These are phyloP conservation scores for Naganishia sp. DNA, from an alignment of 1,284 basidiomycete species.

Conservation along the genomic window DNA sequence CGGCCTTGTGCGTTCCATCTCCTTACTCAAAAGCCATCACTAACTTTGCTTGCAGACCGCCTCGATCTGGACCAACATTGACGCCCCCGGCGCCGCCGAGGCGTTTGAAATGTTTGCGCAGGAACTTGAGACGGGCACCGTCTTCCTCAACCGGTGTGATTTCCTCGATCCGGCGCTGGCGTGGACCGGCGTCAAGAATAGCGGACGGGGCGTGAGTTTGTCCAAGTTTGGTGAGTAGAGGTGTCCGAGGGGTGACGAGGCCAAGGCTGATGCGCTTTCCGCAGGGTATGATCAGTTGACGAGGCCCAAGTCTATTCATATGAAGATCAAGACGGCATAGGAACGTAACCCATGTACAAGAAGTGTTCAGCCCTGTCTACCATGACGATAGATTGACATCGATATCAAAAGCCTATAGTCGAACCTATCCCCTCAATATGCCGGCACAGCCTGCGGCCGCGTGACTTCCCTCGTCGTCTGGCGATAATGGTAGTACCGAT, in stretches of 20 bases:
- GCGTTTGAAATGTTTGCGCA: conserved; percentile 72
- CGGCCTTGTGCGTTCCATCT: conserved; percentile 60
- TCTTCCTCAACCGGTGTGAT: conserved; percentile 90
- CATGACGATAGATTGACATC: neutral
- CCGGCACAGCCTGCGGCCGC: conserved; percentile 14
- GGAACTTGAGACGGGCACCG: conserved; percentile 79
- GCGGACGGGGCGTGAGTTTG: conserved; percentile 83
- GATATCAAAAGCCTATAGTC: neutral
- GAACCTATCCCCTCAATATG: neutral
- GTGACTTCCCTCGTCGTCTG: conserved; percentile 47
- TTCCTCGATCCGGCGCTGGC: conserved; percentile 85
- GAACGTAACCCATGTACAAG: neutral
- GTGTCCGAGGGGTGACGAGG: neutral
- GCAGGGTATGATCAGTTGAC: conserved; percentile 51
- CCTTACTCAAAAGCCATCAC: neutral
- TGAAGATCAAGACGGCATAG: conserved; percentile 37
- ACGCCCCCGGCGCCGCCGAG: conserved; percentile 62
- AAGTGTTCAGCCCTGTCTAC: neutral
- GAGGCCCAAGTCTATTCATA: conserved; percentile 44
- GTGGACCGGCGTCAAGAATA: conserved; percentile 93
- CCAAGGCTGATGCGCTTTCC: neutral
- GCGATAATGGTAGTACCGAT: conserved; percentile 53
- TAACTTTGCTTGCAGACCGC: conserved; percentile 61
- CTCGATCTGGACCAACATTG: conserved; percentile 82
- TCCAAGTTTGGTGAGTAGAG: conserved; percentile 74